Evolutionary conservation across 495 filamentous ascomycete species (phyloP), one percentile per base, ranked within the genome.

Genomic region (Aspergillus cristatus): DNA sequence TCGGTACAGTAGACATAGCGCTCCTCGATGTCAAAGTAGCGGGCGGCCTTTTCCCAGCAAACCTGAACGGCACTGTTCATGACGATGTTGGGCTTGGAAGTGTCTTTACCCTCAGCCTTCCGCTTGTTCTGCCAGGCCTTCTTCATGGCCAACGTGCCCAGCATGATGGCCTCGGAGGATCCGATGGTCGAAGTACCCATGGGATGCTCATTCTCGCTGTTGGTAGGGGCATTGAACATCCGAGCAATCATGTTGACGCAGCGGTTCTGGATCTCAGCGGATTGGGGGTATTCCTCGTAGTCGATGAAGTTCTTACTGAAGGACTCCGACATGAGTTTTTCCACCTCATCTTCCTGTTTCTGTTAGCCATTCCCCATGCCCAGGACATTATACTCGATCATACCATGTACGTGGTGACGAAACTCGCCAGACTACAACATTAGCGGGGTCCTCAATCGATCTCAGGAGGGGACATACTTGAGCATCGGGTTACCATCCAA

Each of bases 41-140:
- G 73, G n/a, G 86, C 81, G 0, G 88, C 88, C 62, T 94, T 94
- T 66, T 94, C 87, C 87, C 87, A 94, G 72, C 86, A 93, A 16
- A 94, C 88, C 65, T 95, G 88, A 1, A 94, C 88, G 18, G 88
- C 86, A 15, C 83, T 82, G 46, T 79, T 86, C 86, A 95, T 93
- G 70, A 95, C 62, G 42, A 95, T 81, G 63, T 95, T 95, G 32
- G 88, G 88, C 10, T 66, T 68, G 40, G 84, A 78, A 43, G 43
- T 68, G 43, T 86, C 72, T 65, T 88, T 86, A 37, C 85, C 86
- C 22, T 70, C 81, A 20, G 77, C 84, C 46, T 78, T 71, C 47
- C 86, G 81, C 65, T 78, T 76, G 55, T 89, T 86, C 65, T 86
- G 79, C 88, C 88, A 95, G 44, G 80, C 78, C 68, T 82, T 90